These are phyloP conservation scores for Coemansia aciculifera DNA, from an alignment of 192 early-diverging fungal species.

Conservation along the genomic window DNA sequence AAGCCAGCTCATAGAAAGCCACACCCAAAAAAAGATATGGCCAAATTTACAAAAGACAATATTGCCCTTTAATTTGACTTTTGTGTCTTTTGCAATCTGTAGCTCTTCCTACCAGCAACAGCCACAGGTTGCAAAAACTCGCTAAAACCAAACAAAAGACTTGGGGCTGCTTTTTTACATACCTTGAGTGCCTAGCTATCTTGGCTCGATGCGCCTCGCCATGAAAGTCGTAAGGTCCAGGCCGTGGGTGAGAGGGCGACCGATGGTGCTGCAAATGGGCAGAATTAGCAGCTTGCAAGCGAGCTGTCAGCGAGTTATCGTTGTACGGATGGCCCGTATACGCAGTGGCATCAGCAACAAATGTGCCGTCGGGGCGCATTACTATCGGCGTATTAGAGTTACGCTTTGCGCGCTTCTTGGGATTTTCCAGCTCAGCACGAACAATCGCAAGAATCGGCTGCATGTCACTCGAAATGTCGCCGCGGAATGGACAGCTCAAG, in stretches of 20 bases:
- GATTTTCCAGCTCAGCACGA: conserved; percentile 48
- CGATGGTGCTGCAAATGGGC: conserved; percentile 12
- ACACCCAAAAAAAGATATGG: not conserved
- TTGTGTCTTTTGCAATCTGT: not conserved
- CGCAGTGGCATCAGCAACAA: conserved; percentile 28
- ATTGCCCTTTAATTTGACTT: conserved; percentile 1
- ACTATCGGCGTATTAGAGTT: conserved; percentile 47
- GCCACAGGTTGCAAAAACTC: not conserved
- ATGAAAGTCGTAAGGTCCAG: conserved; percentile 29
- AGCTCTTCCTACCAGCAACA: not conserved
- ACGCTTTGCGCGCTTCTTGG: conserved; percentile 56
- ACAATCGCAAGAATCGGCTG: conserved; percentile 51
- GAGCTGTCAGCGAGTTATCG: conserved; percentile 12
- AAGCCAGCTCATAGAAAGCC: conserved; percentile 1
- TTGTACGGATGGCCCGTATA: conserved; percentile 4
- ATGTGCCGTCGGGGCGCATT: conserved; percentile 44
- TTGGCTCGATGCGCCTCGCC: conserved; percentile 36
- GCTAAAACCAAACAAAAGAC: not conserved
- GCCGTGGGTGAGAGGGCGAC: conserved; percentile 19
- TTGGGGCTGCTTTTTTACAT: conserved; percentile 18
- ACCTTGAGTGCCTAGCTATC: conserved; percentile 44
- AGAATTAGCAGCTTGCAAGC: conserved; percentile 9
- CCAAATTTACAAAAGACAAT: conserved; percentile 1
- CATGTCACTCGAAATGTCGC: conserved; percentile 44
- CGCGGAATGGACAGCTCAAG: conserved; percentile 37